Evolutionary conservation across 257 asterid genomes (phyloP).

Genomic region (Salvia miltiorrhiza): DNA sequence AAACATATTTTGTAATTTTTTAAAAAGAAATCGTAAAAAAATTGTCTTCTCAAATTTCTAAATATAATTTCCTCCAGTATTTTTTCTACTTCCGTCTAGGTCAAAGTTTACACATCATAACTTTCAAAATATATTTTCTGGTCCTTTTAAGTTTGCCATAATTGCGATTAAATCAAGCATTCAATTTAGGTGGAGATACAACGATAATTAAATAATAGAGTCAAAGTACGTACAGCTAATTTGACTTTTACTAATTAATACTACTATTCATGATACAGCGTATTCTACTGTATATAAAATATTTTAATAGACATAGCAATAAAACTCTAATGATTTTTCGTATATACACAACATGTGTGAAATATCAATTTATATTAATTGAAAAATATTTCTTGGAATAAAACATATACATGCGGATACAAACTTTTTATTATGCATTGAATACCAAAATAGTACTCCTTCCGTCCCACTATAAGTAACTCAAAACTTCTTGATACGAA

Average conservation of each 20-base stretch:
- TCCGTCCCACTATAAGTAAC: no score
- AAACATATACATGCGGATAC: no score
- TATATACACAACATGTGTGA: no score
- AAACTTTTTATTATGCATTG: not conserved
- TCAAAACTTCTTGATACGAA: no score
- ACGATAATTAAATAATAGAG: not conserved
- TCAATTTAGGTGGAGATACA: not conserved
- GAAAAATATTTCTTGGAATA: not conserved
- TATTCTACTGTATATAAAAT: not conserved
- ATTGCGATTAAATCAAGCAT: not conserved
- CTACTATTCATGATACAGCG: not conserved
- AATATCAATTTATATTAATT: no score
- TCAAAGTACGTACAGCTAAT: constrained; percentile 6
- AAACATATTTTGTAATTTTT: no score
- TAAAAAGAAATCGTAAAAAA: no score
- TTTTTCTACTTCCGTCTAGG: no score
- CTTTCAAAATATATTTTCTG: not conserved
- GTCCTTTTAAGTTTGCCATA: not conserved
- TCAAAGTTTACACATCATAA: no score
- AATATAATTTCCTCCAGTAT: no score
- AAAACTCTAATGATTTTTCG: not conserved
- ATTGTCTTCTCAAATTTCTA: no score
- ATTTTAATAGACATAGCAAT: not conserved
- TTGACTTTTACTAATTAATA: not conserved
- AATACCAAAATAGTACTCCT: not conserved